Percentiles rank a stretch among this genome's conserved stretches.
These are phyloP conservation scores for Rhazya stricta DNA, from an alignment of 257 asterid genomes.

Conservation along the genomic window DNA sequence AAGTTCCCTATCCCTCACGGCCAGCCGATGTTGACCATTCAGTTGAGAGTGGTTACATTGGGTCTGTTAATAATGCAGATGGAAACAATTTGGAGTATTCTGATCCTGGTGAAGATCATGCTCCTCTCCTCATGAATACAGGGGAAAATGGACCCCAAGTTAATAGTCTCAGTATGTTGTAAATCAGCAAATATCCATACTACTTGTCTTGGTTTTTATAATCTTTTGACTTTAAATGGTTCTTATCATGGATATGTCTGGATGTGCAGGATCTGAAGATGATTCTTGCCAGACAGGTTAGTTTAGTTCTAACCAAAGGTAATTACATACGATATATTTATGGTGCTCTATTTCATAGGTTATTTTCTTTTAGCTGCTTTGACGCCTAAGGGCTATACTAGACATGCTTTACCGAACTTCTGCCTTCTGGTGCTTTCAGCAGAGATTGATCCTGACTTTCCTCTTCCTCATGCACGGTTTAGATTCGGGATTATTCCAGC, in stretches of 20 bases:
- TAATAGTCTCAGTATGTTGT: conserved; percentile 48
- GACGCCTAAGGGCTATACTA: background rate
- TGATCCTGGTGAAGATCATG: conserved; percentile 48
- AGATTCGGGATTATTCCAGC: conserved; percentile 97
- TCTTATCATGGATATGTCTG: conserved; percentile 29
- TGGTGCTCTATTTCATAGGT: background rate
- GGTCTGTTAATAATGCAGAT: conserved; percentile 34
- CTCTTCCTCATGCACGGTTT: conserved; percentile 63
- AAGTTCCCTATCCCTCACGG: conserved; percentile 72
- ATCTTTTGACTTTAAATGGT: conserved; percentile 16
- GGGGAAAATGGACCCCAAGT: conserved; percentile 32
- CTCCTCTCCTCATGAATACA: conserved; percentile 60
- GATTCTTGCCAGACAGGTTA: conserved; percentile 30
- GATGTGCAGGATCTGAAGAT: conserved; percentile 29
- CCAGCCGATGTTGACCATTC: conserved; percentile 43
- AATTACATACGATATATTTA: conserved; percentile 1
- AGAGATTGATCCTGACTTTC: conserved; percentile 54
- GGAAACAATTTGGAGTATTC: conserved; percentile 34
- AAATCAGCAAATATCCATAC: conserved; percentile 16
- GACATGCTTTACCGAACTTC: conserved; percentile 18
- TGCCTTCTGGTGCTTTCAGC: conserved; percentile 28
- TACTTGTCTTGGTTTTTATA: conserved; percentile 14
- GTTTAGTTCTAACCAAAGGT: conserved; percentile 18
- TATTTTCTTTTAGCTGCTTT: background rate
- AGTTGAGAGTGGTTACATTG: conserved; percentile 33